Conservation (phyloP, 202 grass and related monocot genomes). For the Musa balbisiana region DNA sequence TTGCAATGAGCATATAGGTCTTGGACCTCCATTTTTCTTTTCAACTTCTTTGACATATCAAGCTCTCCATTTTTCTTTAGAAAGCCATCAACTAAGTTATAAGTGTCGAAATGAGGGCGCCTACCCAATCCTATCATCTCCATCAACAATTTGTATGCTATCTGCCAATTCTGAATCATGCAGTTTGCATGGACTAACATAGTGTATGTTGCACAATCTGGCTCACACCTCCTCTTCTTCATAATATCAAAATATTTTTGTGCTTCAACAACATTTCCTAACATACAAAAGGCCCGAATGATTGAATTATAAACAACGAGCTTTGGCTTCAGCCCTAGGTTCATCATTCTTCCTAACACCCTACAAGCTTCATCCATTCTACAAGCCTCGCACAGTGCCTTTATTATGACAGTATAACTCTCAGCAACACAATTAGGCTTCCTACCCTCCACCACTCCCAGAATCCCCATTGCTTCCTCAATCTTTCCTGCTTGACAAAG, state of each 20-base stretch:
- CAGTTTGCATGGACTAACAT: constrained; percentile 23
- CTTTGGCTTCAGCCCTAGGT: constrained; percentile 5
- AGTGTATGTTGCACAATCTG: constrained; percentile 13
- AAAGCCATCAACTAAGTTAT: constrained; percentile 7
- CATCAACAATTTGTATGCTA: constrained; percentile 13
- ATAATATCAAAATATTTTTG: constrained; percentile 18
- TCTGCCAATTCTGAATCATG: not conserved
- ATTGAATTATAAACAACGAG: constrained; percentile 7
- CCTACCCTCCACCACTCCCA: not conserved
- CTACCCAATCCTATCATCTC: constrained; percentile 16
- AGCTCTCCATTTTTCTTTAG: constrained; percentile 7
- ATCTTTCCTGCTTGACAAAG: constrained; percentile 7
- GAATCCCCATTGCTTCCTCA: constrained; percentile 15
- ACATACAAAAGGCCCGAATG: constrained; percentile 16
- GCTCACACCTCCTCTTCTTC: constrained; percentile 10
- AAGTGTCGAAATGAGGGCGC: constrained; percentile 1
- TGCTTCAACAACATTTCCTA: constrained; percentile 10
- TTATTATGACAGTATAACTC: constrained; percentile 11
- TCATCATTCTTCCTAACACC: constrained; percentile 12
- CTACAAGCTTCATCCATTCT: constrained; percentile 18
- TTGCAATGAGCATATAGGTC: constrained; percentile 13
- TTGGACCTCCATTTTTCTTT: constrained; percentile 22
- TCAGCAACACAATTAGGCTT: constrained; percentile 4
- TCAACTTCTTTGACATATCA: constrained; percentile 18
- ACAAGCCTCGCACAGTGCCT: not conserved